A percentile compares a stretch with the other conserved stretches of the same genome.
Conservation (phyloP, 345 rosid species). For the Eucalyptus curtisii region DNA sequence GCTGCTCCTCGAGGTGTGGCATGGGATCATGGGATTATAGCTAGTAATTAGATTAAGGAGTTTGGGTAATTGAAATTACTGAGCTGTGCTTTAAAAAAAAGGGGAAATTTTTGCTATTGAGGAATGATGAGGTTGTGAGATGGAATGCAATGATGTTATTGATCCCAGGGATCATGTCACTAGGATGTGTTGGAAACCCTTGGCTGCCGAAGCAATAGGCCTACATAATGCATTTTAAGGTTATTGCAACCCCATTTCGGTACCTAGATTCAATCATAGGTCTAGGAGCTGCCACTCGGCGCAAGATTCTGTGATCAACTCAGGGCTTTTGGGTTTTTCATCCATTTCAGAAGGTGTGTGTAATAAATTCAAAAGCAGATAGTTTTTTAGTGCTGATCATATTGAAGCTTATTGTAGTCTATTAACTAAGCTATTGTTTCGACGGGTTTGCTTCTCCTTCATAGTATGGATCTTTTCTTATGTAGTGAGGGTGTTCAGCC, state of each 20-base stretch:
- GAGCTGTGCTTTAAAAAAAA: neutral
- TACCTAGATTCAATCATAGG: neutral
- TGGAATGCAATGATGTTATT: neutral
- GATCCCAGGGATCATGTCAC: neutral
- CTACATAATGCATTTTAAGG: neutral
- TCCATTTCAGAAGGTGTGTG: neutral
- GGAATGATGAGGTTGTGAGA: neutral
- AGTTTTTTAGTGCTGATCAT: neutral
- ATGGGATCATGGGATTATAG: neutral
- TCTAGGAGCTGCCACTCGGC: neutral
- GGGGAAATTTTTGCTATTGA: neutral
- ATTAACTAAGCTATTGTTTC: accelerated
- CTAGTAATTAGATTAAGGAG: neutral
- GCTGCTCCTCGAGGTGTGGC: neutral
- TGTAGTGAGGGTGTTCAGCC: neutral
- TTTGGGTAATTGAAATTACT: neutral
- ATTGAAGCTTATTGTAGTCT: neutral
- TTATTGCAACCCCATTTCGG: neutral
- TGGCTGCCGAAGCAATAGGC: neutral
- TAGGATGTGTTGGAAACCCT: neutral
- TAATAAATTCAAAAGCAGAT: neutral
- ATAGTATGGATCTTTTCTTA: neutral
- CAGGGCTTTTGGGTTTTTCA: neutral
- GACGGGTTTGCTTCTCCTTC: neutral
- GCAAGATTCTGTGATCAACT: neutral